Evolutionary conservation across 768 basidiomycete species (phyloP).

Genomic region (Russula brevipes): DNA sequence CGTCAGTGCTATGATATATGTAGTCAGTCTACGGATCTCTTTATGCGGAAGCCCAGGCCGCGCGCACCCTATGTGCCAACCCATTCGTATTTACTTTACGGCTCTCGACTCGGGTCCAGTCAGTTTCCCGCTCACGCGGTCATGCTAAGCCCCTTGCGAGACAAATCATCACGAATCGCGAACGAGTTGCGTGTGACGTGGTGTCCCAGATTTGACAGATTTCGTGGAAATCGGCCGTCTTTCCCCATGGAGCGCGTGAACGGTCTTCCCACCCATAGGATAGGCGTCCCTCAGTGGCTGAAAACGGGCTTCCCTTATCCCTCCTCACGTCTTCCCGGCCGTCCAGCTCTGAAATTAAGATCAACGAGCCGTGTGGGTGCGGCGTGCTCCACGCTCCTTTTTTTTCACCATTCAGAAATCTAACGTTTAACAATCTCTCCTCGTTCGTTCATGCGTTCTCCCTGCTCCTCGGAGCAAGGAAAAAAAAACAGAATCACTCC

Average conservation of each 20-base stretch:
- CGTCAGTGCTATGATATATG: conserved; percentile 17
- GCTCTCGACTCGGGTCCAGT: conserved; percentile 3
- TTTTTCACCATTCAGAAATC: too few species aligned
- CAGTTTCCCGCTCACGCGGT: conserved; percentile 4
- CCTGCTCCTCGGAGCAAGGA: not conserved
- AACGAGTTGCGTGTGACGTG: conserved; percentile 15
- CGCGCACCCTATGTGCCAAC: not conserved
- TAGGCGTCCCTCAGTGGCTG: not conserved
- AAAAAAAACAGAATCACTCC: not conserved
- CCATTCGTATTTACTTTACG: not conserved
- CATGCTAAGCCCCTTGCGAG: not conserved
- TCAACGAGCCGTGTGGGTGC: not conserved
- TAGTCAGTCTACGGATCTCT: conserved; percentile 7
- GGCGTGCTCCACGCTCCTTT: not conserved
- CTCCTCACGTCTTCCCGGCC: not conserved
- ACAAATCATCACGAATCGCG: conserved; percentile 11
- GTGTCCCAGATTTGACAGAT: conserved; percentile 16
- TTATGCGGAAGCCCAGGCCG: conserved; percentile 6
- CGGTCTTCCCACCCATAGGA: not conserved
- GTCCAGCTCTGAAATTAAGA: not conserved
- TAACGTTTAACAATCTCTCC: too few species aligned
- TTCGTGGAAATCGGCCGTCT: conserved; percentile 10
- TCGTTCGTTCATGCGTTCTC: too few species aligned
- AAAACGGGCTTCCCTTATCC: not conserved
- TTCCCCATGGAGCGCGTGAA: conserved; percentile 21